Conservation (phyloP, 225 moss, liverwort and hornwort genomes). For the Pleurozium schreberi region DNA sequence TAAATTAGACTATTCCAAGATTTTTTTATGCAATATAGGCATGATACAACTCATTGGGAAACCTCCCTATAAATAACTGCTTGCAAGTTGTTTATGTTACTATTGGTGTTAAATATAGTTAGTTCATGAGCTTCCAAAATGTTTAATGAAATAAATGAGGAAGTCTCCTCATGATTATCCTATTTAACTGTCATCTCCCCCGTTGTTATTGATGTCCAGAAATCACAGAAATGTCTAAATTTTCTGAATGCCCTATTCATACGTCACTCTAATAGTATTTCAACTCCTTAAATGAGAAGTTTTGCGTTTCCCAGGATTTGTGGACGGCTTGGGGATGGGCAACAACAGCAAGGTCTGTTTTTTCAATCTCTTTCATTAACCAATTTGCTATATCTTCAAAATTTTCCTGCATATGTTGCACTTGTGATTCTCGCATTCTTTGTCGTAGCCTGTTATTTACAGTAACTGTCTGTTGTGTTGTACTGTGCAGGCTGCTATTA, state of each 20-base stretch:
- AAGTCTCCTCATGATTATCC: neutral
- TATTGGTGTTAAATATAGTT: too few relatives aligned
- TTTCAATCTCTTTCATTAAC: neutral
- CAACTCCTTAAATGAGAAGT: neutral
- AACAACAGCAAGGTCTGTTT: constrained; percentile 62
- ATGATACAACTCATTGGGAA: neutral
- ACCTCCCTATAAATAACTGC: neutral
- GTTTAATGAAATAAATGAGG: neutral
- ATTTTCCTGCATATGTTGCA: neutral
- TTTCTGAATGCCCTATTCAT: neutral
- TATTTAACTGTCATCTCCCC: neutral
- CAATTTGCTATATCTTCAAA: neutral
- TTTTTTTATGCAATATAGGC: neutral
- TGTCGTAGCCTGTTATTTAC: neutral
- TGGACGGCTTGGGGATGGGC: constrained; percentile 64
- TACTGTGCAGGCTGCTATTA: constrained; percentile 52
- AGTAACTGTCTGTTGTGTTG: neutral
- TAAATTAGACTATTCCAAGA: neutral
- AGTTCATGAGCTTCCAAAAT: neutral
- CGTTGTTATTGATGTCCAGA: neutral
- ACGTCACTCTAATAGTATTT: neutral
- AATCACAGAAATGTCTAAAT: too few relatives aligned
- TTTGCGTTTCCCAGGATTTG: constrained; percentile 32
- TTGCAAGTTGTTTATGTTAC: neutral
- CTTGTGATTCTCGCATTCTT: neutral